Percentiles rank a stretch among this genome's conserved stretches.
These are phyloP conservation scores for Sideroxylon spinosum DNA, from an alignment of 179 eudicot genomes.

Conservation along the genomic window DNA sequence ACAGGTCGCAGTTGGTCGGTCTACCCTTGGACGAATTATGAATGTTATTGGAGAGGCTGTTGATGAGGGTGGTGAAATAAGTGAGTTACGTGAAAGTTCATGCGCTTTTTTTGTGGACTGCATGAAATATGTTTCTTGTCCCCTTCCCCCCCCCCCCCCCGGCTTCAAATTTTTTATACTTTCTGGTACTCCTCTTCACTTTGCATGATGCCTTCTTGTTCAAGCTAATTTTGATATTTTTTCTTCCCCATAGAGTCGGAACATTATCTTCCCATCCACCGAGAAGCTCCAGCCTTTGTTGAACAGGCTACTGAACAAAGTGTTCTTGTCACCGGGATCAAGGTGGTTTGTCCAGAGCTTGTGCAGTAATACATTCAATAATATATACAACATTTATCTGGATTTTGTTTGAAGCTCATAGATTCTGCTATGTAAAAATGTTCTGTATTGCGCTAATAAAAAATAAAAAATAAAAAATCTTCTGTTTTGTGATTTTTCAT, in stretches of 20 bases:
- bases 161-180: not conserved
- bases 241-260: conserved; percentile 44
- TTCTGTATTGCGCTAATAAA: not conserved
- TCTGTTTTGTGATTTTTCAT: not conserved
- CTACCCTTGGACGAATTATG: conserved; percentile 84
- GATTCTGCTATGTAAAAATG: not conserved
- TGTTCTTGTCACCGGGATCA: conserved; percentile 85
- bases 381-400: not conserved
- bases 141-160: too few species aligned
- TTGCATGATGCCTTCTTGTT: not conserved
- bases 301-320: conserved; percentile 84
- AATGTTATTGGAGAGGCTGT: conserved; percentile 86
- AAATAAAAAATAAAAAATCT: too few species aligned
- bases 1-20: conserved; percentile 83
- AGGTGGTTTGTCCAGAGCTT: conserved; percentile 35
- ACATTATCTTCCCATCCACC: conserved; percentile 74
- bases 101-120: not conserved
- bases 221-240: conserved; percentile 1
- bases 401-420: not conserved
- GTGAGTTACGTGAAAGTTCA: conserved; percentile 29
- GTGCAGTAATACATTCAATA: not conserved
- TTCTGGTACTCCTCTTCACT: not conserved
- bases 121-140: not conserved
- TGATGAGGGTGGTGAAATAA: conserved; percentile 56
- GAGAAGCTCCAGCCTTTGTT: conserved; percentile 85